Conservation (phyloP, 1,139 yeast genomes). For the Saccharomyces hybrid region DNA sequence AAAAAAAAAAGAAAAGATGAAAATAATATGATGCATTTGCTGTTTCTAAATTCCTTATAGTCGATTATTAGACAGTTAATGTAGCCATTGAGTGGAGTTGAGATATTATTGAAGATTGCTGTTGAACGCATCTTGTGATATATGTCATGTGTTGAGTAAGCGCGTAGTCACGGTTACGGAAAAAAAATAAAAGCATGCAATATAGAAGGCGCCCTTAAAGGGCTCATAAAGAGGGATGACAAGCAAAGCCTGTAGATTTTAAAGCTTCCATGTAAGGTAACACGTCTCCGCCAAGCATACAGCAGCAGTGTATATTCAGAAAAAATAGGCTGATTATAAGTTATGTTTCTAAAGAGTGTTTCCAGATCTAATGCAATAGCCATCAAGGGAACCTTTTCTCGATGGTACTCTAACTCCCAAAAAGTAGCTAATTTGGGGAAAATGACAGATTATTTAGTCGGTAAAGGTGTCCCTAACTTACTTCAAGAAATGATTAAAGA, state of each 20-base stretch:
- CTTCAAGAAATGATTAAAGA: slow-evolving; percentile 47
- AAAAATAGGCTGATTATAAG: not conserved
- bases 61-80: too few relatives aligned
- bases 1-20: not conserved
- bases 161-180: not conserved
- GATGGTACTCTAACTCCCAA: not conserved
- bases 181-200: not conserved
- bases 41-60: not conserved
- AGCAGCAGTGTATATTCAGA: not conserved
- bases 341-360: not conserved
- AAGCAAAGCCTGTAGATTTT: not conserved
- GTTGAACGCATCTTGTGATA: not conserved
- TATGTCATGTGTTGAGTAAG: not conserved
- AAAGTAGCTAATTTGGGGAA: slow-evolving; percentile 52
- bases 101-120: not conserved
- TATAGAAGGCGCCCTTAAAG: not conserved
- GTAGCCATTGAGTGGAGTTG: not conserved
- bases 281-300: not conserved
- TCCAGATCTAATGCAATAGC: not conserved
- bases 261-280: not conserved
- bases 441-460: slow-evolving; percentile 43
- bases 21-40: not conserved
- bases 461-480: slow-evolving; percentile 49
- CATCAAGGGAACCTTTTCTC: not conserved
- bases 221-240: not conserved